Conservation (phyloP, 208 protist species). For the Crithidia fasciculata region DNA sequence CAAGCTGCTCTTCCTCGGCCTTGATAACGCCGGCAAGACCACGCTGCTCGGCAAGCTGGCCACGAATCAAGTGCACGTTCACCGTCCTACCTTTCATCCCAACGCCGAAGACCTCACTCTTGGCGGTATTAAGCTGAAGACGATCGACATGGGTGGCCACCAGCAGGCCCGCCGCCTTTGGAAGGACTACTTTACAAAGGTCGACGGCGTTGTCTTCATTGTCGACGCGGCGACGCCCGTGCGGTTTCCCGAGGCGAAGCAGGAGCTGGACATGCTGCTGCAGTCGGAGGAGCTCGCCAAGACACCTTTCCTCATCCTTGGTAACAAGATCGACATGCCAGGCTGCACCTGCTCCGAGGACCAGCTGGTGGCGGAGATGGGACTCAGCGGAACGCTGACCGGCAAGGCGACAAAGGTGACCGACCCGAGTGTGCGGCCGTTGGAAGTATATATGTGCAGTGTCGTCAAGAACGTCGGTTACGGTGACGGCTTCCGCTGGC, state of each 20-base stretch:
- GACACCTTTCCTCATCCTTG: constrained; percentile 99
- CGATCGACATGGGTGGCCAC: constrained; percentile 99
- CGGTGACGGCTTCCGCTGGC: constrained; percentile 97
- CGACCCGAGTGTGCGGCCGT: constrained; percentile 89
- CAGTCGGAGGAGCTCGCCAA: constrained; percentile 92
- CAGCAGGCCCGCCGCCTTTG: constrained; percentile 96
- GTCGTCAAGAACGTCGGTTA: constrained; percentile 98
- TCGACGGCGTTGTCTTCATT: constrained; percentile 99
- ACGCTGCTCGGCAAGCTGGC: constrained; percentile 97
- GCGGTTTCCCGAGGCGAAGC: constrained; percentile 96
- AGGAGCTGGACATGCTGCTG: constrained; percentile 98
- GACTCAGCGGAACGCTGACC: constrained; percentile 92
- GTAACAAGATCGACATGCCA: constrained; percentile 99
- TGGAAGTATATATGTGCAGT: constrained; percentile 99
- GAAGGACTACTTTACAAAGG: constrained; percentile 99
- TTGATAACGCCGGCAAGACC: constrained; percentile 99
- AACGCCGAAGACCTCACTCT: constrained; percentile 98
- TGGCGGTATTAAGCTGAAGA: constrained; percentile 98
- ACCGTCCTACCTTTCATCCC: constrained; percentile 91
- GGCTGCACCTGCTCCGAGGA: constrained; percentile 93
- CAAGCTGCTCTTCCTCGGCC: constrained; percentile 99
- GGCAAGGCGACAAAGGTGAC: constrained; percentile 93
- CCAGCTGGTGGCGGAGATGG: constrained; percentile 92
- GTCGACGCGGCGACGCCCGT: constrained; percentile 97
- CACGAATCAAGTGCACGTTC: constrained; percentile 89